These are phyloP conservation scores for Fragaria ananassa DNA, from an alignment of 306 rosid genomes.

Conservation along the genomic window DNA sequence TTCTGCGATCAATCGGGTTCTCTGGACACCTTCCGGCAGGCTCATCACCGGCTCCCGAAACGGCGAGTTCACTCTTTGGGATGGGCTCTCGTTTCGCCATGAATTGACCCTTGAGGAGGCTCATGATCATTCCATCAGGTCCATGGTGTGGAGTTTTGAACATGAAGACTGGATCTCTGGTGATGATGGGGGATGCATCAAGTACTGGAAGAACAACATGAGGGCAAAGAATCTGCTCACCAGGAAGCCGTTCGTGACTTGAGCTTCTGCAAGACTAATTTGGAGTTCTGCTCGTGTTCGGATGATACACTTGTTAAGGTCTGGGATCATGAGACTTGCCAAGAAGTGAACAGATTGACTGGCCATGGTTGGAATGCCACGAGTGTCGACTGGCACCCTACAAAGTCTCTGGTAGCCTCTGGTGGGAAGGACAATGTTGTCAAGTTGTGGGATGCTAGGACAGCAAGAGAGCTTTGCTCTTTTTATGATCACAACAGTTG, in stretches of 20 bases:
- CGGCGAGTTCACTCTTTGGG: conserved; percentile 97
- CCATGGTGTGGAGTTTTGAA: conserved; percentile 98
- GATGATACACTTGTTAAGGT: conserved; percentile 91
- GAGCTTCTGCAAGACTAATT: conserved; percentile 87
- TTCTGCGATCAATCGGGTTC: conserved; percentile 70
- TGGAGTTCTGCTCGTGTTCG: conserved; percentile 95
- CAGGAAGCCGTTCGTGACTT: conserved; percentile 93
- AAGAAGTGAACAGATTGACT: conserved; percentile 80
- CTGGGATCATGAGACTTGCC: conserved; percentile 95
- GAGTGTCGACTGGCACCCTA: conserved; percentile 98
- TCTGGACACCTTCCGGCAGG: conserved; percentile 98
- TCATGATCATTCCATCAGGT: conserved; percentile 93
- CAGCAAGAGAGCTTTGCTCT: conserved; percentile 82
- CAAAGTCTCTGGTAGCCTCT: conserved; percentile 82
- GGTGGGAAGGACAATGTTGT: conserved; percentile 94
- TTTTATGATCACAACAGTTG: conserved; percentile 89
- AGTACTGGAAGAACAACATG: conserved; percentile 98
- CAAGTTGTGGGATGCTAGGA: conserved; percentile 91
- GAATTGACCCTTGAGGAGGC: conserved; percentile 99
- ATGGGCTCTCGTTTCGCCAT: conserved; percentile 91
- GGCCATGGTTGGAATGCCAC: conserved; percentile 99
- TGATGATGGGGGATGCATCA: conserved; percentile 93
- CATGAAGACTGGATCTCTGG: conserved; percentile 98
- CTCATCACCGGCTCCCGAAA: conserved; percentile 95
- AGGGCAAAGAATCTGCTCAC: conserved; percentile 90